Evolutionary conservation across 495 filamentous ascomycete genomes (phyloP).

Genomic region (Sporormia fimetaria): DNA sequence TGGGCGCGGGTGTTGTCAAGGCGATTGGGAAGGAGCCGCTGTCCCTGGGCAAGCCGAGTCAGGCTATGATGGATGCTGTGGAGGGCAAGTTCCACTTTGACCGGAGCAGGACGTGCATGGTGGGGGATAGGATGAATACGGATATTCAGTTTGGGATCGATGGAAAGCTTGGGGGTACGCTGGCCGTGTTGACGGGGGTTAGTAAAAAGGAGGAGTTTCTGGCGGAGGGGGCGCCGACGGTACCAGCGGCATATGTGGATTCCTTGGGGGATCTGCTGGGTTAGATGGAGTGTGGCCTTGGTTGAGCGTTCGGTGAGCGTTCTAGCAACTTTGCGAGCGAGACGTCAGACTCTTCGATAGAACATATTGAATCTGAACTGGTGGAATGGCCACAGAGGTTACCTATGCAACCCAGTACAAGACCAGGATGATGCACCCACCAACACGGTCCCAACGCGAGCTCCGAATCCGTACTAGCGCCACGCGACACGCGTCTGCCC

Average conservation of each 20-base stretch:
- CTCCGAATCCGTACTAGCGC: no score
- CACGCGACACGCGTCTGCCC: no score
- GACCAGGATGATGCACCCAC: conserved; percentile 1
- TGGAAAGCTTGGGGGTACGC: conserved; percentile 78
- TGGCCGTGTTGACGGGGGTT: conserved; percentile 87
- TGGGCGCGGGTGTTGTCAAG: conserved; percentile 65
- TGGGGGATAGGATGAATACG: conserved; percentile 87
- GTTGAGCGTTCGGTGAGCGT: not conserved
- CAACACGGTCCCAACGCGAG: not conserved
- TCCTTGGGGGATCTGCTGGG: conserved; percentile 61
- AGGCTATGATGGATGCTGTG: conserved; percentile 98
- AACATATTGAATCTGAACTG: no score
- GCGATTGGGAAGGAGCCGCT: conserved; percentile 58
- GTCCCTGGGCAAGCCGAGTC: conserved; percentile 83
- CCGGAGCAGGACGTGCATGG: conserved; percentile 79
- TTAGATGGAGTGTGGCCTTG: not conserved
- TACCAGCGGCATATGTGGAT: conserved; percentile 72
- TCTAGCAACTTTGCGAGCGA: not conserved
- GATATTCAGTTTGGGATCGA: conserved; percentile 95
- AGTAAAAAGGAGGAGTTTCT: conserved; percentile 70
- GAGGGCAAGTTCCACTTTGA: conserved; percentile 91
- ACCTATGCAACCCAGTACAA: no score
- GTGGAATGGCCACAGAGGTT: no score
- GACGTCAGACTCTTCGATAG: conserved; percentile 3
- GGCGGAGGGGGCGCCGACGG: conserved; percentile 44